Percentiles rank a stretch among this genome's conserved stretches.
phyloP scores from a whole-genome alignment of 352 stramenopile genomes.

The Plasmopara halstedii region DNA sequence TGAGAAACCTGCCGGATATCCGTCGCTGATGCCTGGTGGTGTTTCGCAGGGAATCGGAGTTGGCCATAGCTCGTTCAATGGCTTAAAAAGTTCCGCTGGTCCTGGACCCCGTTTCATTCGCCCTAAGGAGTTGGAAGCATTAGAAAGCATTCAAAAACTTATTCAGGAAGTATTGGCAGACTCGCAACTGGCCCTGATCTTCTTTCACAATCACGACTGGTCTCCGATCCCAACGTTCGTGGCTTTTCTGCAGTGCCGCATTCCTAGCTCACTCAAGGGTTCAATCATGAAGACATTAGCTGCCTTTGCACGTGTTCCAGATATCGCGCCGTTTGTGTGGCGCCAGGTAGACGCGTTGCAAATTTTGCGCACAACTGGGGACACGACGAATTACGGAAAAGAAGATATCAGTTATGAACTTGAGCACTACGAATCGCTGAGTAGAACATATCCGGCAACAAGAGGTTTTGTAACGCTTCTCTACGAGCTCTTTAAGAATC shows the following conservation, averaged over 20 bases:
- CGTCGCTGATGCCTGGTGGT: slow-evolving; percentile 28
- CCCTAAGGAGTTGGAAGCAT: slow-evolving; percentile 71
- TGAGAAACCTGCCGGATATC: slow-evolving; percentile 40
- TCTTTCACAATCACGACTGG: slow-evolving; percentile 85
- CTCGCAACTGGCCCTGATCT: slow-evolving; percentile 65
- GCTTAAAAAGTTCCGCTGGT: slow-evolving; percentile 11
- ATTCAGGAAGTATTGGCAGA: slow-evolving; percentile 75
- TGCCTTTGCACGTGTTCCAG: slow-evolving; percentile 61
- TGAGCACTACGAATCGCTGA: slow-evolving; percentile 78
- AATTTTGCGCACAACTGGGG: slow-evolving; percentile 68
- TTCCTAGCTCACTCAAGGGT: slow-evolving; percentile 78
- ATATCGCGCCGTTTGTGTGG: slow-evolving; percentile 81
- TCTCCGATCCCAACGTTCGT: slow-evolving; percentile 77
- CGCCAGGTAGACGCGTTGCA: slow-evolving; percentile 77
- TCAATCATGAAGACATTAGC: slow-evolving; percentile 81
- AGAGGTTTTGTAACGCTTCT: slow-evolving; percentile 68
- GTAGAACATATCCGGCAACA: slow-evolving; percentile 69
- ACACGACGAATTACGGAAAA: slow-evolving; percentile 51
- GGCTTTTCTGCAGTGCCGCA: slow-evolving; percentile 72
- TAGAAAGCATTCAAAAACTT: slow-evolving; percentile 72
- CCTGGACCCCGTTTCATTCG: slow-evolving; percentile 65
- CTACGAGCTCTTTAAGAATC: slow-evolving; percentile 70
- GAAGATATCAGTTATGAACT: slow-evolving; percentile 81
- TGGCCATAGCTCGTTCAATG: slow-evolving; percentile 21
- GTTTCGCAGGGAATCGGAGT: slow-evolving; percentile 22